Evolutionary conservation across 768 basidiomycete genomes (phyloP).

Genomic region (Sarcomyxa edulis): DNA sequence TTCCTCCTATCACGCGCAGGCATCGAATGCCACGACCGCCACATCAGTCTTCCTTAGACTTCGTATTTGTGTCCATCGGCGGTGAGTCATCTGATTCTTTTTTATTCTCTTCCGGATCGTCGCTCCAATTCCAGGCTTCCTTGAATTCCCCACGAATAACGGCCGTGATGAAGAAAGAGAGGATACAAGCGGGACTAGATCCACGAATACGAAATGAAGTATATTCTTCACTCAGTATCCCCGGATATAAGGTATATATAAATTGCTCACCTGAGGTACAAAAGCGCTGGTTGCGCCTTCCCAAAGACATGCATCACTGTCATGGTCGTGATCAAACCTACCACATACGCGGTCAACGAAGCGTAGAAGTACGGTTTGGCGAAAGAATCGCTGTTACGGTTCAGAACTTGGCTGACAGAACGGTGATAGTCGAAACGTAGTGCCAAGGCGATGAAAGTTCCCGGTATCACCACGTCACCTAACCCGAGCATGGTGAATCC

Average conservation of each 20-base stretch:
- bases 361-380: conserved; percentile 73
- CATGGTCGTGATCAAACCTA: conserved; percentile 75
- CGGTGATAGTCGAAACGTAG: conserved; percentile 77
- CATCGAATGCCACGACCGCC: no score
- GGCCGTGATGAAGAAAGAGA: conserved; percentile 60
- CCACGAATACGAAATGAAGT: no score
- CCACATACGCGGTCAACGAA: conserved; percentile 63
- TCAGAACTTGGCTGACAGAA: conserved; percentile 19
- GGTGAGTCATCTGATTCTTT: no score
- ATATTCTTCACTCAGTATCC: neutral
- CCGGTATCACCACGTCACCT: conserved; percentile 74
- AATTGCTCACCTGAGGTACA: conserved; percentile 75
- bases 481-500: conserved; percentile 90
- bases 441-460: conserved; percentile 74
- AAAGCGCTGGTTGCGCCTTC: conserved; percentile 83
- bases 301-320: conserved; percentile 74
- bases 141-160: conserved; percentile 61
- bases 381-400: conserved; percentile 31
- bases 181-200: conserved; percentile 70
- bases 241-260: neutral
- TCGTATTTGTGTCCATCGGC: no score
- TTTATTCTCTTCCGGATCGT: conserved; percentile 41
- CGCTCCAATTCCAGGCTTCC: conserved; percentile 69
- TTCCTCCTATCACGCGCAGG: no score
- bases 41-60: no score